phyloP scores from a whole-genome alignment of 2,329 filamentous ascomycete genomes.

The Metarhizium rileyi region DNA sequence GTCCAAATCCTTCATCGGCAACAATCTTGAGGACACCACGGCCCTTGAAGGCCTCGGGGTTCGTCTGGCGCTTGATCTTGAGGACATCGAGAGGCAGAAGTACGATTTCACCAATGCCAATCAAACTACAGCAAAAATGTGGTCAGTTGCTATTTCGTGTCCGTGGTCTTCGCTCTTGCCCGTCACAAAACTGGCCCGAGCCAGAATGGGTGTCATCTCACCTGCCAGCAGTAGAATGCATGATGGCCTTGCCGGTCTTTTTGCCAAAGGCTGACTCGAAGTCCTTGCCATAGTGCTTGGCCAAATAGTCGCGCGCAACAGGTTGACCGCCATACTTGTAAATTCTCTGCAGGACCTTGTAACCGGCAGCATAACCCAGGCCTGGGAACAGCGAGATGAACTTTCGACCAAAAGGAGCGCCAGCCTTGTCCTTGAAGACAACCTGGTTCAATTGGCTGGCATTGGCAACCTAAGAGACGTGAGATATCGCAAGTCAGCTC shows the following conservation, averaged over 20 bases:
- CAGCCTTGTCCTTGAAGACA: conserved; percentile 85
- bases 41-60: conserved; percentile 94
- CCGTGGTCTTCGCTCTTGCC: not conserved
- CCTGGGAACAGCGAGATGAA: conserved; percentile 96
- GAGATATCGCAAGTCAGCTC: conserved; percentile 4
- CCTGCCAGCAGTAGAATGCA: conserved; percentile 94
- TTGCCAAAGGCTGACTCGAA: conserved; percentile 90
- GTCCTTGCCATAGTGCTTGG: conserved; percentile 64
- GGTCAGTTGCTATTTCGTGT: conserved; percentile 9
- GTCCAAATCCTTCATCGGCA: conserved; percentile 83
- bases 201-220: conserved; percentile 25
- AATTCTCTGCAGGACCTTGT: conserved; percentile 93
- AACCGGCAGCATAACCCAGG: conserved; percentile 92
- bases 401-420: conserved; percentile 60
- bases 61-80: conserved; percentile 99
- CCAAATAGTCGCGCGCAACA: conserved; percentile 83
- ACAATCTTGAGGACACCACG: conserved; percentile 86
- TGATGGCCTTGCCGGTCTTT: conserved; percentile 94
- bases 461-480: conserved; percentile 19
- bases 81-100: conserved; percentile 91
- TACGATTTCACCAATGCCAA: conserved; percentile 95
- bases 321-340: conserved; percentile 99
- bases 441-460: conserved; percentile 68
- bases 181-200: not conserved
- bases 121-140: conserved; percentile 48